phyloP scores from a whole-genome alignment of 2,329 filamentous ascomycete genomes.

The Purpureocillium lavendulum region DNA sequence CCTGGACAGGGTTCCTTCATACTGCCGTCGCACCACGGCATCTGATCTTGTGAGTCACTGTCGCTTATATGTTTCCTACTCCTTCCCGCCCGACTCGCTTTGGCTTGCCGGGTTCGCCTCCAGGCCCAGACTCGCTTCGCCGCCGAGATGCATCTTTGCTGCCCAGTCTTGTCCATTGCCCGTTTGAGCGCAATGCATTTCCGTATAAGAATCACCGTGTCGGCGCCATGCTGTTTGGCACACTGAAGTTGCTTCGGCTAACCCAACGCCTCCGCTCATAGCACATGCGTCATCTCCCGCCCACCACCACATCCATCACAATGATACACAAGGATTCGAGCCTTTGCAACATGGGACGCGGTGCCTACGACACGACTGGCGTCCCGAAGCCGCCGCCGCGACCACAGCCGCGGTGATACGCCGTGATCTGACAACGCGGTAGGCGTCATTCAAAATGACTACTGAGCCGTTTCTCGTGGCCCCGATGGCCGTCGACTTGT shows the following conservation, averaged over 20 bases:
- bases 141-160: not conserved
- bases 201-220: constrained; percentile 1
- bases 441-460: not conserved
- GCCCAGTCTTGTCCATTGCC: not conserved
- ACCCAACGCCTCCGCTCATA: constrained; percentile 1
- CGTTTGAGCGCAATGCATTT: no score
- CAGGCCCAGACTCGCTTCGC: not conserved
- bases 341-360: constrained; percentile 38
- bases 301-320: constrained; percentile 13
- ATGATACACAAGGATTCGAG: constrained; percentile 27
- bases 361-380: constrained; percentile 44
- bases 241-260: constrained; percentile 1
- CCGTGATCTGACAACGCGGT: not conserved
- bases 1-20: constrained; percentile 10
- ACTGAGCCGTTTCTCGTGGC: constrained; percentile 1
- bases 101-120: constrained; percentile 5
- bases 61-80: constrained; percentile 15
- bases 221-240: not conserved
- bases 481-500: constrained; percentile 10
- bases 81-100: constrained; percentile 7
- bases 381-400: constrained; percentile 37
- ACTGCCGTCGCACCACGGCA: constrained; percentile 19
- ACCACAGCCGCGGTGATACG: constrained; percentile 28
- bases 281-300: not conserved
- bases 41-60: constrained; percentile 23